Base-by-base conservation (phyloP, 257 asterid genomes). In the Forsythia suspensa region DNA sequence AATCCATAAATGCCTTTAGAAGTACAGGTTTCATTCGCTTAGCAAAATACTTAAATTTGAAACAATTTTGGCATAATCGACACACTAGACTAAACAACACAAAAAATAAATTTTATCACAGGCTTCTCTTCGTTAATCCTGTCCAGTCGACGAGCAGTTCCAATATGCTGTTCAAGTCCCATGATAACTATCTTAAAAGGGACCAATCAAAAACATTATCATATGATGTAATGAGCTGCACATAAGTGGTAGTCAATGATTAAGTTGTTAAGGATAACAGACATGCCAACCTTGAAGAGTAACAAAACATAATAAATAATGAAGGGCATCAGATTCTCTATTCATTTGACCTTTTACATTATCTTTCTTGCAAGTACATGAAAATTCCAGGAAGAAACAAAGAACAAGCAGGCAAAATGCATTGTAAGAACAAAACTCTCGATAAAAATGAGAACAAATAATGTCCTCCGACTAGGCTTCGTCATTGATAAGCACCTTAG, bases 281-380 rank as follows among this genome's bases (percentile, higher is more conserved):
- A 81, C 79, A 69, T 84, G 87, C 86, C 91, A 87, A 75, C 83
- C 87, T 74, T 44, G 52, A 65, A 48, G 24, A 71, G 40, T 55
- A 76, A 51, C 10, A 8, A 24, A 48, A 55, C 67, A 78, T 66
- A 42, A 70, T 82, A 71, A 44, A 72, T 21, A 61, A 70, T 5
- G 74, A 11, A 59, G 44, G 74, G 65, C 65, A 81, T 76, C 83
- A 75, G 80, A 87, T 83, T 73, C 86, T 79, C 46, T 40, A 6
- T 37, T 76, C 71, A 77, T 70, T 87, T 77, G 79, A 77, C 81
- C 74, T 77, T 55, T 63, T 51, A 24, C 59, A 59, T 73, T 43
- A 51, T 20, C 61, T 37, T n/a, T 37, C 43, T 57, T 21, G 7
- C n/a, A n/a, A 51, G 48, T 36, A 41, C 39, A 38, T n/a, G 7